These are phyloP conservation scores for Psilocybe subaeruginosa DNA, from an alignment of 768 basidiomycete species.

Conservation along the genomic window DNA sequence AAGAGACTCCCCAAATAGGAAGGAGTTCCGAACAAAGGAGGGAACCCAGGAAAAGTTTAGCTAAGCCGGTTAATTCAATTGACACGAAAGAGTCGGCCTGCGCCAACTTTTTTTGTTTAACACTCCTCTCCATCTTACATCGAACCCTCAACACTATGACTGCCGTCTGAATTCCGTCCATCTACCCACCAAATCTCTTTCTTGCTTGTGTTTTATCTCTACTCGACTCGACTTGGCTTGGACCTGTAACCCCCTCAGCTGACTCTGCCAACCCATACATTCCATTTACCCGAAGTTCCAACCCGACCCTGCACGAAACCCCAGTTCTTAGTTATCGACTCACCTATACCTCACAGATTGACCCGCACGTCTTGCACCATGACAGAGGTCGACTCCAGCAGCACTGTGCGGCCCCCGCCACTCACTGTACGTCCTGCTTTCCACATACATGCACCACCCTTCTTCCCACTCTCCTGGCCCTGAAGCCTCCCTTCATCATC, in stretches of 20 bases:
- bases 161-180: neutral
- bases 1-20: conserved; percentile 10
- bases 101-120: neutral
- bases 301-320: conserved; percentile 3
- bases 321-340: neutral
- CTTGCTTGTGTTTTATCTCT: neutral
- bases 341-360: neutral
- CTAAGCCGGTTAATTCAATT: conserved; percentile 16
- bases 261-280: neutral
- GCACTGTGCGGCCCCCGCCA: conserved; percentile 17
- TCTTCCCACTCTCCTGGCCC: neutral
- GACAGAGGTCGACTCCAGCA: conserved; percentile 16
- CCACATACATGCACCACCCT: neutral
- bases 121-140: neutral
- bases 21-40: conserved; percentile 5
- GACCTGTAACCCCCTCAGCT: no score
- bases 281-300: neutral
- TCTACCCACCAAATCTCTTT: neutral
- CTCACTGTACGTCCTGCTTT: conserved; percentile 16
- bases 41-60: conserved; percentile 17
- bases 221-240: neutral
- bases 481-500: neutral
- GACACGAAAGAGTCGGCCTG: conserved; percentile 10
- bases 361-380: conserved; percentile 9
- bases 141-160: neutral